A percentile compares a stretch with the other conserved stretches of the same genome.
Evolutionary conservation across 2,329 filamentous ascomycete species (phyloP).

Genomic region (Nakataea oryzae): DNA sequence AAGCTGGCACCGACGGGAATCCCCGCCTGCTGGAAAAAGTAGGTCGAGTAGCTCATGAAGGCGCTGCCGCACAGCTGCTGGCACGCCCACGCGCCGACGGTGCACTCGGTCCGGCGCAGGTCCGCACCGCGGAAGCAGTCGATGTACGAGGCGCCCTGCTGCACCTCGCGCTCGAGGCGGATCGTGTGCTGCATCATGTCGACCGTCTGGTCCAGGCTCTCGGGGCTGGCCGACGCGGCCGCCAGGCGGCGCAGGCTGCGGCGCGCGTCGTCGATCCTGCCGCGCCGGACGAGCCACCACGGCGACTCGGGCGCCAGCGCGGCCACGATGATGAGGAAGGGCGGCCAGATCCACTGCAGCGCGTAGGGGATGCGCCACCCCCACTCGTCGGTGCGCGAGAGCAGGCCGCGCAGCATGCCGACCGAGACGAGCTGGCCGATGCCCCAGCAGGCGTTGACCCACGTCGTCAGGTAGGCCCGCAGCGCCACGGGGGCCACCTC

Average conservation of each 20-base stretch:
- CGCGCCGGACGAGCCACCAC: slow-evolving; percentile 37
- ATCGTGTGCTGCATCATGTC: slow-evolving; percentile 49
- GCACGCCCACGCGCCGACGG: slow-evolving; percentile 22
- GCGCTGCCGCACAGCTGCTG: slow-evolving; percentile 19
- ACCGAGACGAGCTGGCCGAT: slow-evolving; percentile 48
- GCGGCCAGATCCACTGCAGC: slow-evolving; percentile 39
- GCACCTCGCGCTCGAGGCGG: slow-evolving; percentile 39
- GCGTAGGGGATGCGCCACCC: slow-evolving; percentile 38
- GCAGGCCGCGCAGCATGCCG: slow-evolving; percentile 31
- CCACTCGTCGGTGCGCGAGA: slow-evolving; percentile 30
- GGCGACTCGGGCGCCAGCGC: slow-evolving; percentile 38
- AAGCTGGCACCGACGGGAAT: neutral
- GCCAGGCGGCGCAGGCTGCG: slow-evolving; percentile 31
- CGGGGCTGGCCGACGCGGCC: slow-evolving; percentile 23
- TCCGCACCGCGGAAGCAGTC: slow-evolving; percentile 41
- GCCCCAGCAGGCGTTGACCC: slow-evolving; percentile 52
- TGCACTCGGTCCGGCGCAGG: slow-evolving; percentile 42
- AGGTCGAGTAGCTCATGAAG: slow-evolving; percentile 22
- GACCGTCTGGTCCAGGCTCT: slow-evolving; percentile 33
- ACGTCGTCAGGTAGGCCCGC: slow-evolving; percentile 46
- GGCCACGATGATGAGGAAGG: slow-evolving; percentile 31
- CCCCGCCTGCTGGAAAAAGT: slow-evolving; percentile 11
- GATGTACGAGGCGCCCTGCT: slow-evolving; percentile 34
- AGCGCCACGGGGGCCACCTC: slow-evolving; percentile 50
- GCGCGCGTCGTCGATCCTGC: slow-evolving; percentile 27